Evolutionary conservation across 192 early-diverging fungal genomes (phyloP), one percentile per base, ranked within the genome.

Genomic region (Backusella sp.): DNA sequence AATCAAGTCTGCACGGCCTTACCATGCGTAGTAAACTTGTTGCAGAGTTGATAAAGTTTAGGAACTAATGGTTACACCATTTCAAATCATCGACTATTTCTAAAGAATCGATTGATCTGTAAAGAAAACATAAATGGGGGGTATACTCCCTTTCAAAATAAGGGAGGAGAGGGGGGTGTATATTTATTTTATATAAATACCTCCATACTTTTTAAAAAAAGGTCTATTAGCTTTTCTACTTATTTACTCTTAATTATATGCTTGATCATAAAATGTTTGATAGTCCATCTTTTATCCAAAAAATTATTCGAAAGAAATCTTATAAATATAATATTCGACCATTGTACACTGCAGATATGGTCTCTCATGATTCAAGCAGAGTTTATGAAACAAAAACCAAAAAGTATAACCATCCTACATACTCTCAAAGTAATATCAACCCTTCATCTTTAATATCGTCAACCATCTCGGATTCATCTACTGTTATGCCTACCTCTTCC

Each of bases 1-100:
- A 69, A 69, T 69, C 23, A n/a, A n/a, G 68, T 69, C 68, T 69
- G 68, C 68, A 69, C 68, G 68, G 68, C n/a, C 68, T 26, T 69
- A 37, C n/a, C n/a, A 35, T 69, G 35, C 32, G 35, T 36, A 68
- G 35, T 39, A 69, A 69, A 69, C 68, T 39, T 69, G 68, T 69
- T 69, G 68, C 19, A 69, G 34, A 69, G 68, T 69, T 69, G 68
- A 37, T 37, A 62, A 62, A 62, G 56, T 62, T 62, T 62, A 28
- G 11, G 23, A 62, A 28, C 6, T 28, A 62, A 62, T 14, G 26
- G 56, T 62, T 62, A 69, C 21, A n/a, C 68, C 0, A 21, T 39
- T 21, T 35, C 23, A 41, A 68, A 35, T 23, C 35, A 69, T 69
- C 68, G 36, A 69, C 19, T 8, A 6, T 39, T 68, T 23, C 11